Conservation (phyloP, 1,284 basidiomycete species). For the Paramarasmius palmivorus region DNA sequence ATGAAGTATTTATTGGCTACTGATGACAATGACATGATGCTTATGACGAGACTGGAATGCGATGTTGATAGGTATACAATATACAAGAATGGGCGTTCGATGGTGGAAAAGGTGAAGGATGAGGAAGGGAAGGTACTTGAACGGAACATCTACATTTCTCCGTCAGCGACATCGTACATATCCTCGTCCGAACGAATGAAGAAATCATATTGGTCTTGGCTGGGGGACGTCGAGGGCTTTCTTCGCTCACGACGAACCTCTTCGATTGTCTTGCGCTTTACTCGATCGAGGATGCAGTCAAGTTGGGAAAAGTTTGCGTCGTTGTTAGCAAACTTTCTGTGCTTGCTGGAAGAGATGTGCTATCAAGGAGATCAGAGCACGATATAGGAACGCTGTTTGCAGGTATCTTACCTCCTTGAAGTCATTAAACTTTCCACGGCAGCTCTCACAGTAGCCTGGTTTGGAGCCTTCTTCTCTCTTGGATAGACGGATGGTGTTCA, state of each 20-base stretch:
- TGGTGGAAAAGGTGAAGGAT: neutral
- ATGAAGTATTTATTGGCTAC: neutral
- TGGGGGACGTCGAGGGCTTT: neutral
- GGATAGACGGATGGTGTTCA: constrained; percentile 71
- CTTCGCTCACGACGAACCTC: constrained; percentile 38
- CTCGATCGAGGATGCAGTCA: constrained; percentile 76
- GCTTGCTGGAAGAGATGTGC: constrained; percentile 80
- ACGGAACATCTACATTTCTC: neutral
- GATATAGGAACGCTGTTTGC: constrained; percentile 3
- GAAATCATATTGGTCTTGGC: neutral
- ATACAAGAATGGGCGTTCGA: neutral
- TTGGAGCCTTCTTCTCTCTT: constrained; percentile 84
- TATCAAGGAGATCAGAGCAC: constrained; percentile 31
- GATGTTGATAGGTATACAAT: neutral
- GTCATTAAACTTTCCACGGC: constrained; percentile 87
- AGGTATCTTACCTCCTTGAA: constrained; percentile 69
- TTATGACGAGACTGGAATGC: neutral
- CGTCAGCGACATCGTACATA: neutral
- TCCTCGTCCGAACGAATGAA: neutral
- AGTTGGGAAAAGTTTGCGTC: constrained; percentile 82
- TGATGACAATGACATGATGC: no score
- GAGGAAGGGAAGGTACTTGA: neutral
- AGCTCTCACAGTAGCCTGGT: constrained; percentile 98
- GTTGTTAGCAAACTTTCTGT: constrained; percentile 86
- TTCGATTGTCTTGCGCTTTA: constrained; percentile 63